phyloP scores from a whole-genome alignment of 495 filamentous ascomycete genomes.

The Talaromyces stipitatus region DNA sequence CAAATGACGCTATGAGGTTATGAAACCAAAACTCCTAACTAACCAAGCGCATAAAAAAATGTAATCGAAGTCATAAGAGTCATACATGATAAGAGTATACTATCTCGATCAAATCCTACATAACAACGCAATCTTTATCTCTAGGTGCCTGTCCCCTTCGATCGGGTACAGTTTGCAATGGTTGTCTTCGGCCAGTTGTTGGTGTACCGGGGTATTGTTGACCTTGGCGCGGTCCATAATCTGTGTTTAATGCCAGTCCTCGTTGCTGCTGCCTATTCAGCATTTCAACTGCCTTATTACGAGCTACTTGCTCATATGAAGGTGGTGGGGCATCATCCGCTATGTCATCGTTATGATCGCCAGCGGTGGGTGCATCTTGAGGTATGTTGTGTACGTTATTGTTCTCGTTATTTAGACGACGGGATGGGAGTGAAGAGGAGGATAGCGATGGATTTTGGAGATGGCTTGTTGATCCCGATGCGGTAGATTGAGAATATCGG shows the following conservation, averaged over 20 bases:
- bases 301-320: conserved; percentile 73
- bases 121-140: conserved; percentile 38
- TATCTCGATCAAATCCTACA: conserved; percentile 22
- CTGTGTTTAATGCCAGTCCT: not conserved
- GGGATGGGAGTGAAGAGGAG: conserved; percentile 7
- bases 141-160: conserved; percentile 2
- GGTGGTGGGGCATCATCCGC: conserved; percentile 58
- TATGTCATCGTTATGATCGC: conserved; percentile 32
- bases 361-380: conserved; percentile 19
- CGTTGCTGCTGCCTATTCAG: conserved; percentile 1
- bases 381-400: conserved; percentile 15
- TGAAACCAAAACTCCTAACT: not conserved
- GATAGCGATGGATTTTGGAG: conserved; percentile 8
- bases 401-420: conserved; percentile 11
- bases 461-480: conserved; percentile 7
- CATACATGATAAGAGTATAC: not conserved
- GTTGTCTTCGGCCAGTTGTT: conserved; percentile 3
- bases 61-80: not conserved
- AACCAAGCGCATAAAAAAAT: not conserved
- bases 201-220: not conserved
- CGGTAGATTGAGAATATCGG: conserved; percentile 8
- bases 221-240: not conserved
- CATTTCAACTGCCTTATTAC: conserved; percentile 32
- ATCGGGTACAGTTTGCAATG: not conserved
- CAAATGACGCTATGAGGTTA: not conserved